Conservation (phyloP, 2,329 filamentous ascomycete genomes). For the Colletotrichum cereale region DNA sequence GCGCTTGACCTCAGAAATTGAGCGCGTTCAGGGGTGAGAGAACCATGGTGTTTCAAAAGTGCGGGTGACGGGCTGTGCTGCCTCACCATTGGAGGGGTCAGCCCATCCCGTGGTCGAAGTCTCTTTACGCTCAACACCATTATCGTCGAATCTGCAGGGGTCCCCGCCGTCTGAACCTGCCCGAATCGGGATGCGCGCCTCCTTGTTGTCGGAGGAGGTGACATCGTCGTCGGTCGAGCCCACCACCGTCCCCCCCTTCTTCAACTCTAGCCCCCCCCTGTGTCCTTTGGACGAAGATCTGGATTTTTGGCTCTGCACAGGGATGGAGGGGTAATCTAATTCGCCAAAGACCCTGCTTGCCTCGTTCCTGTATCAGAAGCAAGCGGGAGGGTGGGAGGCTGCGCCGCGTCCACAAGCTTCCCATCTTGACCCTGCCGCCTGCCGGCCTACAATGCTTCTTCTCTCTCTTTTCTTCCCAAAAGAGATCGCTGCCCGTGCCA, state of each 20-base stretch:
- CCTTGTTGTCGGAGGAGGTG: conserved; percentile 29
- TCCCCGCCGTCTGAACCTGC: not conserved
- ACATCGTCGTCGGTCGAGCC: too few relatives aligned
- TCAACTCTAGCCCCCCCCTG: not conserved
- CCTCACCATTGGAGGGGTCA: conserved; percentile 32
- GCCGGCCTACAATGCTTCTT: not conserved
- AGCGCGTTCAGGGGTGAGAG: conserved; percentile 26
- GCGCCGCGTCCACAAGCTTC: conserved; percentile 9
- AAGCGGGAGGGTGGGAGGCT: conserved; percentile 8
- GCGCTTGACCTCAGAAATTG: conserved; percentile 31
- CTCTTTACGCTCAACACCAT: conserved; percentile 40
- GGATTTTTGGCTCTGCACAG: conserved; percentile 11
- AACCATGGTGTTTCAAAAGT: conserved; percentile 34
- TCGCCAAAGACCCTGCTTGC: conserved; percentile 14
- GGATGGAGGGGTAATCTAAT: conserved; percentile 20
- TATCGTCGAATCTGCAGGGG: conserved; percentile 18
- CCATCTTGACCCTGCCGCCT: conserved; percentile 7
- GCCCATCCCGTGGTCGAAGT: conserved; percentile 30
- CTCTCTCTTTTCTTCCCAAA: conserved; percentile 12
- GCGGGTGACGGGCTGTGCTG: conserved; percentile 40
- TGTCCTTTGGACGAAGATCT: conserved; percentile 21
- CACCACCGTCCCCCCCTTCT: not conserved
- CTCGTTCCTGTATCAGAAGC: conserved; percentile 26
- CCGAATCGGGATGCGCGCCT: not conserved
- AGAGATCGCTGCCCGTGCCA: not conserved